These are phyloP conservation scores for Styphnolobium japonicum DNA, from an alignment of 306 rosid genomes.

Conservation along the genomic window DNA sequence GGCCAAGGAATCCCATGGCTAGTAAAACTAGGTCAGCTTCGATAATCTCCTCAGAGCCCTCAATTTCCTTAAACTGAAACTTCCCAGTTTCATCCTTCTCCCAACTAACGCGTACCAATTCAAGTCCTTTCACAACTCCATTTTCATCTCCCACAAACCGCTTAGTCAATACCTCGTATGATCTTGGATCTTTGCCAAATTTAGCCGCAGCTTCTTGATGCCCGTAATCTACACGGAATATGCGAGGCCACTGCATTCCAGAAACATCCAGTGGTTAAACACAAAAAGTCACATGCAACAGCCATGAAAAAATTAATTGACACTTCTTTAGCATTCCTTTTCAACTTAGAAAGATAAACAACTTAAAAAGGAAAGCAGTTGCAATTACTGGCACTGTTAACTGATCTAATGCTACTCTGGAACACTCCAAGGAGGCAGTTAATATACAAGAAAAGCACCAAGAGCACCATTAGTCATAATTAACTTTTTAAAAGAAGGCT, in stretches of 20 bases:
- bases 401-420: neutral
- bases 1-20: slow-evolving; percentile 99
- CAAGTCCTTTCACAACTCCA: slow-evolving; percentile 81
- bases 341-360: neutral
- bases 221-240: slow-evolving; percentile 94
- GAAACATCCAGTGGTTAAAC: neutral
- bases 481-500: neutral
- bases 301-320: neutral
- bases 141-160: slow-evolving; percentile 88
- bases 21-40: slow-evolving; percentile 83
- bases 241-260: slow-evolving; percentile 87
- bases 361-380: neutral
- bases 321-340: neutral
- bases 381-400: neutral
- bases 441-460: no score
- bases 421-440: neutral
- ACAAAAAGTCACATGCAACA: neutral
- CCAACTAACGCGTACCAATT: slow-evolving; percentile 70
- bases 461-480: neutral
- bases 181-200: slow-evolving; percentile 93
- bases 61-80: slow-evolving; percentile 85
- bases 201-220: slow-evolving; percentile 92
- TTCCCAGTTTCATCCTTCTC: slow-evolving; percentile 88
- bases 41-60: slow-evolving; percentile 84
- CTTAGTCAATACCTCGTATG: slow-evolving; percentile 90